Evolutionary conservation across 2,329 filamentous ascomycete genomes (phyloP).

Genomic region (Penicillium carneum): DNA sequence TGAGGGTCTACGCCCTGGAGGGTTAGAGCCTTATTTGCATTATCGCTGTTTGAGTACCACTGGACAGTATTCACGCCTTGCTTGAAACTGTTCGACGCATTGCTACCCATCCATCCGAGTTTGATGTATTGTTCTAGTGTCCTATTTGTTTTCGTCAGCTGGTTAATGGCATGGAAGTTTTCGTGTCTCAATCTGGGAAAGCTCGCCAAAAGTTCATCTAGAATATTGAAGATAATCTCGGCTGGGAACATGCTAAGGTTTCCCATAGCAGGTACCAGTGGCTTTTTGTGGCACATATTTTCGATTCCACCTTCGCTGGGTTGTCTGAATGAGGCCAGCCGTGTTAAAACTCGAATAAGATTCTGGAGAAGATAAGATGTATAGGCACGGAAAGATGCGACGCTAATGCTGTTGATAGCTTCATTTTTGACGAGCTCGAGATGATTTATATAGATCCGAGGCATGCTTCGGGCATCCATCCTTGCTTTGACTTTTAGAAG

Average conservation of each 20-base stretch:
- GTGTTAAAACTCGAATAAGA: not conserved
- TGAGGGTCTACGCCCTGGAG: not conserved
- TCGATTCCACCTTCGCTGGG: not conserved
- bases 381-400: not conserved
- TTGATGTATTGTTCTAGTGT: conserved; percentile 1
- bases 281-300: conserved; percentile 1
- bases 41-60: not conserved
- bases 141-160: conserved; percentile 1
- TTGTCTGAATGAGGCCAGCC: not conserved
- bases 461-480: not conserved
- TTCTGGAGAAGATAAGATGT: not conserved
- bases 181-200: conserved; percentile 17
- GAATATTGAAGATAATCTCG: conserved; percentile 21
- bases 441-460: not conserved
- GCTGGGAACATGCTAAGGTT: conserved; percentile 13
- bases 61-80: not conserved
- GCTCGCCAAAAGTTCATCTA: conserved; percentile 13
- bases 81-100: not conserved
- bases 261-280: conserved; percentile 4
- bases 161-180: conserved; percentile 12
- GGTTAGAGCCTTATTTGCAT: not conserved
- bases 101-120: not conserved
- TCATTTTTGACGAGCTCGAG: not conserved
- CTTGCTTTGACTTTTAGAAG: not conserved
- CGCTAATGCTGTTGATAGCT: not conserved